Evolutionary conservation across 345 rosid species (phyloP).

Genomic region (Viola odorata): DNA sequence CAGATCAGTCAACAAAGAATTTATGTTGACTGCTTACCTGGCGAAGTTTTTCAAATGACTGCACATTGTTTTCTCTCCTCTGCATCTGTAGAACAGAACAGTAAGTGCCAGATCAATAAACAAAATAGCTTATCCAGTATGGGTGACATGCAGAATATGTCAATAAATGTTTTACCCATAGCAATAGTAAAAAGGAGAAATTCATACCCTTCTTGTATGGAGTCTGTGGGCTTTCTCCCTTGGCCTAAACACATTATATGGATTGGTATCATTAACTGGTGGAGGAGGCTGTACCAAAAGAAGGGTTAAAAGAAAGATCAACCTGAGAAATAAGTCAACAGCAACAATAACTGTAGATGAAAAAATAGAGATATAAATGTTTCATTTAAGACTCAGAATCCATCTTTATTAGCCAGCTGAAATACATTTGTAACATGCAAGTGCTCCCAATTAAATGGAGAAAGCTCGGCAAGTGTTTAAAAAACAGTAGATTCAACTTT

Average conservation of each 20-base stretch:
- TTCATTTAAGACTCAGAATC: background rate
- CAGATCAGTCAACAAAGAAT: too few species aligned
- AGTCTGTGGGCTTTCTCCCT: constrained; percentile 96
- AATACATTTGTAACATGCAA: too few species aligned
- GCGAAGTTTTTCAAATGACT: constrained; percentile 97
- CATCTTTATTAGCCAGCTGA: background rate
- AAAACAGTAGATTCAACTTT: too few species aligned
- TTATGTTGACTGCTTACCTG: constrained; percentile 81
- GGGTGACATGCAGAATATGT: too few species aligned
- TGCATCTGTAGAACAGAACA: constrained; percentile 64
- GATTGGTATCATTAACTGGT: constrained; percentile 92
- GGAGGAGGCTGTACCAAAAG: constrained; percentile 78
- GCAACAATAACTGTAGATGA: background rate
- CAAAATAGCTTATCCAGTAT: too few species aligned
- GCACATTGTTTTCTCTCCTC: constrained; percentile 98
- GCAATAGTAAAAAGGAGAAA: background rate
- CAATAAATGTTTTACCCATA: background rate
- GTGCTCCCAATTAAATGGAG: too few species aligned
- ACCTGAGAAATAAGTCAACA: constrained; percentile 9
- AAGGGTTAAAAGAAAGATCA: constrained; percentile 17
- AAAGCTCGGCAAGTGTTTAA: too few species aligned
- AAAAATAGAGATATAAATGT: background rate
- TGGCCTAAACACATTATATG: constrained; percentile 95
- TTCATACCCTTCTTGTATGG: constrained; percentile 84
- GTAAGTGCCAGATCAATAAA: too few species aligned